Base-by-base conservation (phyloP, 495 filamentous ascomycete species). In the Aspergillus bridgeri region DNA sequence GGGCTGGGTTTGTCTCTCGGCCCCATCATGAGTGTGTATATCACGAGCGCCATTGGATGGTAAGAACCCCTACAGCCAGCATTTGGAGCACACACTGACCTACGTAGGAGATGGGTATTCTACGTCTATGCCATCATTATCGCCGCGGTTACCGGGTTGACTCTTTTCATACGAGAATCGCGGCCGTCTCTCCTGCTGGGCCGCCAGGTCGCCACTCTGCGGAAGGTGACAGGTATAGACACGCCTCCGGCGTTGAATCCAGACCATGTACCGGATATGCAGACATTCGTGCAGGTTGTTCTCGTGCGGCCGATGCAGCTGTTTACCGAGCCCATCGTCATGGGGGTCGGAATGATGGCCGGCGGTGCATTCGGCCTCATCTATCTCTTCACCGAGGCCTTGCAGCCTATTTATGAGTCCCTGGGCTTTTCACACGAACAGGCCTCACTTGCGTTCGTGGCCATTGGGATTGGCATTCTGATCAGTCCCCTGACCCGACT, bases 281-380 rank as follows among this genome's bases (percentile, higher is more conserved):
- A 53, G 2, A 64, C 59, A 7, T 78, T 78, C 42, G 24, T 69
- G 1, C 59, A 58, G 7, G 48, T 65, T 4, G 61, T 63, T 3
- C 69, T 81, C 29, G 53, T 69, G 25, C 66, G 72, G 5, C 76
- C 78, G 0, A 9, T 75, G 3, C 63, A 60, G 2, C 67, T 81
- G 0, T 68, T 73, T 56, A 74, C 73, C 0, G 75, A 81, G 54
- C 76, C 76, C 4, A 75, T 81, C 42, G 78, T 65, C 5, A 74
- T 69, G 18, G 47, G 47, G n/a, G 53, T 56, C 3, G 51, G 60
- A 6, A 43, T 62, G 20, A 58, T 65, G 46, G 51, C 20, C 48
- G 60, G 53, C 2, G 52, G 29, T 18, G 48, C 56, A 24, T 48
- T 54, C 2, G 60, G 56, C n/a, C 42, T 65, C 3, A 51, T 62